phyloP scores from a whole-genome alignment of 495 filamentous ascomycete species.

The Aspergillus incahuasiensis region DNA sequence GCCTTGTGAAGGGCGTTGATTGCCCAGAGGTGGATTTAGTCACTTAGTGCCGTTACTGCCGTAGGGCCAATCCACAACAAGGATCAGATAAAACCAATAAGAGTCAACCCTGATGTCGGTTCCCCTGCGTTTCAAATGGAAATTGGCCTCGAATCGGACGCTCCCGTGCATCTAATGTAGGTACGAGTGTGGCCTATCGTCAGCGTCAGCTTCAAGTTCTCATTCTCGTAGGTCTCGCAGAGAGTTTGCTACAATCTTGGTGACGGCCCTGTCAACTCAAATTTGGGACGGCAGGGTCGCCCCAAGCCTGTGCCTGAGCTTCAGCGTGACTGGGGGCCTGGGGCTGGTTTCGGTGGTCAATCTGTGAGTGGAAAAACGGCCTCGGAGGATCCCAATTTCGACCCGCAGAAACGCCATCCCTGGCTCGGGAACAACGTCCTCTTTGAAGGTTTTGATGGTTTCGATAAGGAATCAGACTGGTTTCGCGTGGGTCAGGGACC shows the following conservation, averaged over 20 bases:
- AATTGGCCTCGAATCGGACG: constrained; percentile 10
- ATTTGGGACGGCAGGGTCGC: constrained; percentile 7
- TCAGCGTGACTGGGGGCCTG: not conserved
- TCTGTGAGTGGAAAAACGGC: constrained; percentile 2
- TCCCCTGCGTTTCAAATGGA: constrained; percentile 17
- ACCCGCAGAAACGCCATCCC: constrained; percentile 4
- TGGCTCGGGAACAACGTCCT: not conserved
- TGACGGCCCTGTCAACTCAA: not conserved
- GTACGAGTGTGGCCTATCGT: not conserved
- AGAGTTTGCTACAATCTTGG: not conserved
- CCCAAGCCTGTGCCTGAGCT: not conserved
- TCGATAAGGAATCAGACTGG: not conserved
- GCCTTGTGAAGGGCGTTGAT: not conserved
- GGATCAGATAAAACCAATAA: constrained; percentile 7
- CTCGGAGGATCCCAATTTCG: constrained; percentile 4
- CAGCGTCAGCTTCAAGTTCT: not conserved
- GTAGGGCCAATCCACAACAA: constrained; percentile 3
- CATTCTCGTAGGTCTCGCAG: not conserved
- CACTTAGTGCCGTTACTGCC: constrained; percentile 4
- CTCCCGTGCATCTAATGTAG: constrained; percentile 7
- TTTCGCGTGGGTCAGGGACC: constrained; percentile 12
- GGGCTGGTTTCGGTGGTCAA: constrained; percentile 1
- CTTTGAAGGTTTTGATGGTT: not conserved
- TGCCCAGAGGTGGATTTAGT: constrained; percentile 7
- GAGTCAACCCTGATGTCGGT: not conserved